A percentile compares a stretch with the other conserved stretches of the same genome.
These are phyloP conservation scores for Exidia glandulosa DNA, from an alignment of 768 basidiomycete species.

Conservation along the genomic window DNA sequence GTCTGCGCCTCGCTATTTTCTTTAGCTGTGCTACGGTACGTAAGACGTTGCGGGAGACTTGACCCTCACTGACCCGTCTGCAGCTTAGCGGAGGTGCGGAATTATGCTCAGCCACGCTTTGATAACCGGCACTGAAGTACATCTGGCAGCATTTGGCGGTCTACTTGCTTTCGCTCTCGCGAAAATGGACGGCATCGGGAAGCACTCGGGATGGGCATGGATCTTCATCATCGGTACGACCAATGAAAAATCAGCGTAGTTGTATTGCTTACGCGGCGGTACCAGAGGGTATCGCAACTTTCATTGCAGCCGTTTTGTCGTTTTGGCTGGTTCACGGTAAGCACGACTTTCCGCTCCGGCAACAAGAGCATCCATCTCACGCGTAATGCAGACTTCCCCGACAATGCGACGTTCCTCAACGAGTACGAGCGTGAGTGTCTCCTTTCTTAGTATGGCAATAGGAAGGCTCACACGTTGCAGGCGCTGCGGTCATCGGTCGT, in stretches of 20 bases:
- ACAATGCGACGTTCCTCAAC: conserved; percentile 58
- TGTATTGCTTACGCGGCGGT: too few relatives aligned
- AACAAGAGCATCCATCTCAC: not conserved
- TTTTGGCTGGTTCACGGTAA: conserved; percentile 53
- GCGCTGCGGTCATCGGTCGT: conserved; percentile 51
- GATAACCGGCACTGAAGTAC: not conserved
- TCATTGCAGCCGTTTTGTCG: conserved; percentile 44
- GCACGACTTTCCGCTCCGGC: not conserved
- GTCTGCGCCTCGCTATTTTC: conserved; percentile 60
- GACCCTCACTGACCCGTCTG: not conserved
- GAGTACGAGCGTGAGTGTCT: conserved; percentile 42
- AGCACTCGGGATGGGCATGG: conserved; percentile 54
- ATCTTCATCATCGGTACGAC: conserved; percentile 55
- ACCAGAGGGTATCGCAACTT: conserved; percentile 60
- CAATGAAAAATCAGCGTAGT: too few relatives aligned
- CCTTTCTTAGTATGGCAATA: not conserved
- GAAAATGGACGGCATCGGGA: conserved; percentile 42
- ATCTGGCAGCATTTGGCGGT: conserved; percentile 40
- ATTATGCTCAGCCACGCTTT: not conserved
- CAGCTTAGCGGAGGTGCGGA: not conserved
- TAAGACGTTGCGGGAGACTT: not conserved
- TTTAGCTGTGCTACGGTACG: conserved; percentile 59
- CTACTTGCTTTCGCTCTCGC: conserved; percentile 49
- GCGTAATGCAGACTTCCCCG: conserved; percentile 47
- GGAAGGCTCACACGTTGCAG: conserved; percentile 17